These are phyloP conservation scores for Colletotrichum sp. DNA, from an alignment of 2,329 filamentous ascomycete species.

Conservation along the genomic window DNA sequence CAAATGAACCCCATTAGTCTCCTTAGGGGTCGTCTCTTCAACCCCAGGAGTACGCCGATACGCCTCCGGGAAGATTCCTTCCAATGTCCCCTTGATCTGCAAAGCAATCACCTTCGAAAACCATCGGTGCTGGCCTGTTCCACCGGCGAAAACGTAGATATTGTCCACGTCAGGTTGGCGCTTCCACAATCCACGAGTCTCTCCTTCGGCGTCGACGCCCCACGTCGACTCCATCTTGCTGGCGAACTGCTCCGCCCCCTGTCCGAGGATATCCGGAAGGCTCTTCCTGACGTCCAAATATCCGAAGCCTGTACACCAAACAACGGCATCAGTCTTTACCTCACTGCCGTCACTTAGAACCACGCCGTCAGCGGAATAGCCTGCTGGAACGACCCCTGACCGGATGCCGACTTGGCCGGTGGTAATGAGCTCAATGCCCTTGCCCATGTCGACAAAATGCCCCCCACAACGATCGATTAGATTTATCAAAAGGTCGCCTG, in stretches of 20 bases:
- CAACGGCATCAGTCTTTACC: constrained; percentile 34
- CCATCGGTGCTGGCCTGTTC: constrained; percentile 36
- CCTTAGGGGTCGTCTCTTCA: not conserved
- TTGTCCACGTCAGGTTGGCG: constrained; percentile 35
- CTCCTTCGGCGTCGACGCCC: constrained; percentile 46
- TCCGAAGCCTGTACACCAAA: constrained; percentile 42
- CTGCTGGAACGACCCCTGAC: constrained; percentile 29
- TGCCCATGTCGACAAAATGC: constrained; percentile 40
- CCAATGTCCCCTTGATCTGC: constrained; percentile 39
- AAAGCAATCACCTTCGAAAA: constrained; percentile 33
- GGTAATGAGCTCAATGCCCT: constrained; percentile 31
- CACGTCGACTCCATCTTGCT: constrained; percentile 40
- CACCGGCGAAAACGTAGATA: constrained; percentile 39
- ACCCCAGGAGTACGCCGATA: not conserved
- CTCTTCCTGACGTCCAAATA: constrained; percentile 32
- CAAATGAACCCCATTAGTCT: not conserved
- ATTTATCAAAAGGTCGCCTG: constrained; percentile 17
- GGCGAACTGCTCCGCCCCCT: constrained; percentile 29
- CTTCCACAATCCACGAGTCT: constrained; percentile 45
- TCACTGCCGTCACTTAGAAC: constrained; percentile 32
- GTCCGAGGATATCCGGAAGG: constrained; percentile 32
- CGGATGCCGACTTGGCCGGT: constrained; percentile 32
- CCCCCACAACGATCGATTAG: constrained; percentile 36
- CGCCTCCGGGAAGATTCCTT: constrained; percentile 34
- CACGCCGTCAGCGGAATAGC: constrained; percentile 32